Conservation (phyloP, 2,329 filamentous ascomycete species). For the Mycosphaerella arachidis region DNA sequence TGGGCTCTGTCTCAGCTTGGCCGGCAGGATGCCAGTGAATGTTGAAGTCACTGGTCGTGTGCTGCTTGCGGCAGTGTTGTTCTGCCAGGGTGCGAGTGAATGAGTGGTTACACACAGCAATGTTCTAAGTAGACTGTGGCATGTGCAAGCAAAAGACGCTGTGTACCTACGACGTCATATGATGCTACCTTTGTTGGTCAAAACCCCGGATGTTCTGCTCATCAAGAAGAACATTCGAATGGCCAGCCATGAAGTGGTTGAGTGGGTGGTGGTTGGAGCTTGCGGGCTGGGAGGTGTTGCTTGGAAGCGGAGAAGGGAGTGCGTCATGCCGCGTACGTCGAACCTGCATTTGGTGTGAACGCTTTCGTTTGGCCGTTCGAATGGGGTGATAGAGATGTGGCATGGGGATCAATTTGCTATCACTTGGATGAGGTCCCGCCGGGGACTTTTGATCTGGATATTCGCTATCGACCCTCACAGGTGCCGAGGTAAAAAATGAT, state of each 20-base stretch:
- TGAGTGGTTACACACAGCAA: neutral
- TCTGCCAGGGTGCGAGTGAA: neutral
- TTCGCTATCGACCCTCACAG: no score
- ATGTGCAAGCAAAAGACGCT: neutral
- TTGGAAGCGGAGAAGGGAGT: neutral
- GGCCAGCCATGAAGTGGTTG: neutral
- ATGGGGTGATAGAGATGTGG: neutral
- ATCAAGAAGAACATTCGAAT: neutral
- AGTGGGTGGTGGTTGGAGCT: neutral
- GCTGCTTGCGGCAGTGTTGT: neutral
- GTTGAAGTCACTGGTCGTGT: conserved; percentile 1
- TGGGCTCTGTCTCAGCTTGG: neutral
- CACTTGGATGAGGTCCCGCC: no score
- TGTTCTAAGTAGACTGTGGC: neutral
- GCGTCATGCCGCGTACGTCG: neutral
- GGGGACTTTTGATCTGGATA: no score
- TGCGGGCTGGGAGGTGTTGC: neutral
- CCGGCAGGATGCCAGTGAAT: neutral
- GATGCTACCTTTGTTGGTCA: neutral
- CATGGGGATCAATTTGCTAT: no score
- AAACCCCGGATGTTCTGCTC: neutral
- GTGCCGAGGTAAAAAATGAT: no score
- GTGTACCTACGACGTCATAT: neutral
- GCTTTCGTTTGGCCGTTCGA: neutral
- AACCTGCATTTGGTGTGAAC: neutral